Percentiles rank a stretch among this genome's conserved stretches.
Conservation (phyloP, 306 rosid species). For the Prinsepia uniflora region DNA sequence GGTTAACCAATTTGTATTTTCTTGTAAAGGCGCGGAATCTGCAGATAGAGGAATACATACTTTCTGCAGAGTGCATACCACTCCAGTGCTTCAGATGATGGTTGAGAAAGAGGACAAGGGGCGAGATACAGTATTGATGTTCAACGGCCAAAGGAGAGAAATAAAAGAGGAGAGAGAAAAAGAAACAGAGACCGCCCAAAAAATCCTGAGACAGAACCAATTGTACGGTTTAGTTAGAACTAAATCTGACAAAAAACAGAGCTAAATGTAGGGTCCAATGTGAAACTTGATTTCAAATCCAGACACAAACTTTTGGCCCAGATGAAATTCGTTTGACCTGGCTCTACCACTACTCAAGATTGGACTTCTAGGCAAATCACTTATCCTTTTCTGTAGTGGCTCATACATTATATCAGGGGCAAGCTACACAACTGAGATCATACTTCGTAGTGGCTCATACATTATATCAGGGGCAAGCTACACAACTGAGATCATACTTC, state of each 20-base stretch:
- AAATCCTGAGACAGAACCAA: background rate
- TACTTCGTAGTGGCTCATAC: too few relatives aligned
- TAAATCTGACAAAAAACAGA: too few relatives aligned
- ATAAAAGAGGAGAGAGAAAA: background rate
- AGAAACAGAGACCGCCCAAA: background rate
- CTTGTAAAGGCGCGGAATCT: background rate
- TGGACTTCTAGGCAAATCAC: too few relatives aligned
- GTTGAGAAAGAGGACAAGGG: background rate
- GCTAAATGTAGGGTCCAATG: background rate
- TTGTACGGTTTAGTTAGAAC: background rate
- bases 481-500: background rate
- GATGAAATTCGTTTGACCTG: background rate
- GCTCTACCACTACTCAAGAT: background rate
- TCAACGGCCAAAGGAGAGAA: background rate
- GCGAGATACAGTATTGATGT: background rate
- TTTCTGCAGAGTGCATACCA: background rate
- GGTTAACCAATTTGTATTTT: background rate
- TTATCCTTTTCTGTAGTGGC: too few relatives aligned
- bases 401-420: too few relatives aligned
- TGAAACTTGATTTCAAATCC: background rate
- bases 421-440: background rate
- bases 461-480: background rate
- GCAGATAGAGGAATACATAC: background rate
- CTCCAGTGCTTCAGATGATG: background rate
- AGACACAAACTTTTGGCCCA: background rate